These are phyloP conservation scores for Sanguinoderma infundibulare DNA, from an alignment of 1,284 basidiomycete genomes.

Conservation along the genomic window DNA sequence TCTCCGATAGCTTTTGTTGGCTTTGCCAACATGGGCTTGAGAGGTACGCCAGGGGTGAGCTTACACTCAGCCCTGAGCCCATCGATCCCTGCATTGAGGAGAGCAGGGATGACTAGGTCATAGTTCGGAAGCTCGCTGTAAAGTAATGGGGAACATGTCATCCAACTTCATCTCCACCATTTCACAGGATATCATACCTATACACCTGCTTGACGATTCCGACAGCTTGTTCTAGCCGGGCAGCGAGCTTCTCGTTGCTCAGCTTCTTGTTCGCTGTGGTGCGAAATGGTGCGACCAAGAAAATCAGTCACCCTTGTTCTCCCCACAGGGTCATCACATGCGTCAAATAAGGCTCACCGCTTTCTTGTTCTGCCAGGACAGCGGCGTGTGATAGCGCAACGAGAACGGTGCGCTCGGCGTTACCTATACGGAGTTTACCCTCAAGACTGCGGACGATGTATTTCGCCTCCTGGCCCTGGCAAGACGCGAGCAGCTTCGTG, in stretches of 20 bases:
- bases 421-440: constrained; percentile 96
- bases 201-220: constrained; percentile 90
- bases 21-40: constrained; percentile 99
- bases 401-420: constrained; percentile 93
- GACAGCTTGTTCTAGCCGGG: constrained; percentile 81
- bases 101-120: constrained; percentile 91
- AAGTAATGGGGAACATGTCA: background rate
- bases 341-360: constrained; percentile 27
- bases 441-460: constrained; percentile 96
- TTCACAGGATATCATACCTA: constrained; percentile 56
- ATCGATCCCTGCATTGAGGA: constrained; percentile 82
- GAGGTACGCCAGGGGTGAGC: constrained; percentile 92
- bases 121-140: constrained; percentile 92
- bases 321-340: background rate
- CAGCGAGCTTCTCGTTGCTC: constrained; percentile 75
- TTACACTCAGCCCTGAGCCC: constrained; percentile 80
- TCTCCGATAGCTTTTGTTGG: constrained; percentile 99
- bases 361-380: constrained; percentile 77
- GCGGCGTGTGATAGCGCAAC: constrained; percentile 88
- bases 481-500: constrained; percentile 92
- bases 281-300: background rate
- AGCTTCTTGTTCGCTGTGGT: constrained; percentile 71
- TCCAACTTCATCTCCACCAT: background rate
- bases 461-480: constrained; percentile 89
- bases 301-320: background rate